Percentiles rank a stretch among this genome's conserved stretches.
Evolutionary conservation across 805 yeast genomes (phyloP).

Genomic region (Metschnikowia sp.): DNA sequence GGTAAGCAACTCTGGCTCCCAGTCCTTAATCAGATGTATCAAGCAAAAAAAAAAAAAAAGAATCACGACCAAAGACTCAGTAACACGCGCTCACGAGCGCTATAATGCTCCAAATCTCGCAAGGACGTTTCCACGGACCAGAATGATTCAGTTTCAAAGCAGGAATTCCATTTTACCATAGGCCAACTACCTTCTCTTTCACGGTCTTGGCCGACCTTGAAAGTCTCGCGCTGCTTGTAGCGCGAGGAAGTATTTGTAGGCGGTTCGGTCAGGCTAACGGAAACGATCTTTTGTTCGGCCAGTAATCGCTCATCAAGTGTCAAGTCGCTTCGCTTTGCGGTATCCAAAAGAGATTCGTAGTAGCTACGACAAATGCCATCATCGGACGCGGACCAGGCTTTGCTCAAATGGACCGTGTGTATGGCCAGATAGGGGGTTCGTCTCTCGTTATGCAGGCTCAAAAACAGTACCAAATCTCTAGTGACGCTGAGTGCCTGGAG

Average conservation of each 20-base stretch:
- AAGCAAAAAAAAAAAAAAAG: too few relatives aligned
- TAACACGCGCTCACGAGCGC: conserved; percentile 16
- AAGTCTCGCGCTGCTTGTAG: conserved; percentile 6
- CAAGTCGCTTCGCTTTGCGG: not conserved
- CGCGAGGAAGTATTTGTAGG: conserved; percentile 6
- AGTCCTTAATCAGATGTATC: too few relatives aligned
- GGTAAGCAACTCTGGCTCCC: too few relatives aligned
- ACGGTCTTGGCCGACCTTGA: not conserved
- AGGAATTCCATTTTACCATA: not conserved
- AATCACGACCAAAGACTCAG: conserved; percentile 19
- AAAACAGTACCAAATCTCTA: conserved; percentile 17
- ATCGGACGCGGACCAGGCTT: conserved; percentile 32
- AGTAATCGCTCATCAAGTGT: not conserved
- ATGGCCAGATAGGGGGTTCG: conserved; percentile 1
- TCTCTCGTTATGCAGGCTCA: conserved; percentile 1
- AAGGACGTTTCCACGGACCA: conserved; percentile 28
- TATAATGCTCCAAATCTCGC: conserved; percentile 29
- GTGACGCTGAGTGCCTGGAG: conserved; percentile 21
- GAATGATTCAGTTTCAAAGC: conserved; percentile 10
- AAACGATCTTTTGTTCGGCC: not conserved
- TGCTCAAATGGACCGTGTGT: conserved; percentile 18
- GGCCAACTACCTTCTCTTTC: conserved; percentile 4
- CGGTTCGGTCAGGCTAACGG: not conserved
- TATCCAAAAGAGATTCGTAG: conserved; percentile 8
- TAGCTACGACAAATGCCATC: conserved; percentile 23